These are phyloP conservation scores for Pseudogymnoascus sp. DNA, from an alignment of 2,329 filamentous ascomycete genomes.

Conservation along the genomic window DNA sequence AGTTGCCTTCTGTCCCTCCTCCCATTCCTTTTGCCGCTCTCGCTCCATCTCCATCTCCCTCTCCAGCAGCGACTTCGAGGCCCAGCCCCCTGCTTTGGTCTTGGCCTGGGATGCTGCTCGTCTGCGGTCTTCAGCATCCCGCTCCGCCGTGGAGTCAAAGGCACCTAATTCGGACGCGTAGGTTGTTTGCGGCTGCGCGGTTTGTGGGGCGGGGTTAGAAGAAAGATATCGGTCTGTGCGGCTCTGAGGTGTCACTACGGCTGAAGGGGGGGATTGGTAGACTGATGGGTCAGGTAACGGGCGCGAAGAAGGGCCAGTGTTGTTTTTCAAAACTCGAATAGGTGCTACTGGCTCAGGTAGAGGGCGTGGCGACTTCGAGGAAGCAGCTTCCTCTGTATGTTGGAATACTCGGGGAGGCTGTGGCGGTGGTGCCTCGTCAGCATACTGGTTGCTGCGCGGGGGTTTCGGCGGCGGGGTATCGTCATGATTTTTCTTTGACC, in stretches of 20 bases:
- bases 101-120: constrained; percentile 39
- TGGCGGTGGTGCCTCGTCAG: constrained; percentile 14
- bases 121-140: constrained; percentile 40
- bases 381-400: constrained; percentile 12
- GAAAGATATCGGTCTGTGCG: constrained; percentile 42
- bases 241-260: constrained; percentile 22
- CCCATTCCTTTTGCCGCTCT: constrained; percentile 56
- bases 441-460: constrained; percentile 15
- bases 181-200: constrained; percentile 27
- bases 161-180: constrained; percentile 35
- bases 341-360: constrained; percentile 24
- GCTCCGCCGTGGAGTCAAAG: constrained; percentile 35
- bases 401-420: not conserved
- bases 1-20: constrained; percentile 61
- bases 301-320: constrained; percentile 27
- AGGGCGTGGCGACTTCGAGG: constrained; percentile 24
- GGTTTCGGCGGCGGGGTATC: constrained; percentile 11
- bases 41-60: constrained; percentile 54
- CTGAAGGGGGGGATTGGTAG: constrained; percentile 13
- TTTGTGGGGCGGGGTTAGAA: constrained; percentile 37
- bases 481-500: constrained; percentile 20
- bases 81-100: constrained; percentile 45
- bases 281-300: constrained; percentile 29
- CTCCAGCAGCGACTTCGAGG: constrained; percentile 46
- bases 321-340: constrained; percentile 24